Base-by-base conservation (phyloP, 2,329 filamentous ascomycete species). In the Neoarthrinium moseri region DNA sequence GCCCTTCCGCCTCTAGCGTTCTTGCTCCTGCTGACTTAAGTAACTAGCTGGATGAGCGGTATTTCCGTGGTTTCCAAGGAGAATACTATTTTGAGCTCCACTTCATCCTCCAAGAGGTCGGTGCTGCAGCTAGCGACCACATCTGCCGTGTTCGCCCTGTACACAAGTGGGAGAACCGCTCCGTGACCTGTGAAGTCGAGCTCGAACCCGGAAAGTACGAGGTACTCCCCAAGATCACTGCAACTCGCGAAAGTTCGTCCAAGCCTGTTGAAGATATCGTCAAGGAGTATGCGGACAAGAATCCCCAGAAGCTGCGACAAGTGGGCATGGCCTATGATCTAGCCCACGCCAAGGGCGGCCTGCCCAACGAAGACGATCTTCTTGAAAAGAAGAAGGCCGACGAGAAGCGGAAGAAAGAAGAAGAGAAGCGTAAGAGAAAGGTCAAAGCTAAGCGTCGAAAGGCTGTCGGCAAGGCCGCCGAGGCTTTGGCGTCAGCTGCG, bases 181-280 rank as follows among this genome's bases (percentile, higher is more conserved):
- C 82, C 2, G 80, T 88, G 12, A 87, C 80, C 46, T 84, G 81
- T n/a, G 87, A 90, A 57, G 70, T 89, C n/a, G 71, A 82, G 29
- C 77, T 90, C 2, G 80, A 87, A 24, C 74, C 84, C 0, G 86
- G 86, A 5, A 76, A 71, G 13, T 90, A 89, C 63, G 79, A 80
- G 34, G 78, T 90, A 0, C 67, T 89, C 7, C 79, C 87, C 56
- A 88, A 86, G 59, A 77, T 89, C 53, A 82, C 79, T 4, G 83
- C 85, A 0, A 57, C 58, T 22, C 58, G 68, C 11, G 71, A 72
- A 7, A 65, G 72, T 6, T 60, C 64, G 4, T 58, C 64, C 3
- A 66, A 70, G 2, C 75, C 78, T 0, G 75, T 83, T 0, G 80
- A 85, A 49, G 75, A 85, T 24, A 74, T 83, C 0, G 78, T 89